phyloP scores from a whole-genome alignment of 257 asterid species.

The Paraleonurus japonicus region DNA sequence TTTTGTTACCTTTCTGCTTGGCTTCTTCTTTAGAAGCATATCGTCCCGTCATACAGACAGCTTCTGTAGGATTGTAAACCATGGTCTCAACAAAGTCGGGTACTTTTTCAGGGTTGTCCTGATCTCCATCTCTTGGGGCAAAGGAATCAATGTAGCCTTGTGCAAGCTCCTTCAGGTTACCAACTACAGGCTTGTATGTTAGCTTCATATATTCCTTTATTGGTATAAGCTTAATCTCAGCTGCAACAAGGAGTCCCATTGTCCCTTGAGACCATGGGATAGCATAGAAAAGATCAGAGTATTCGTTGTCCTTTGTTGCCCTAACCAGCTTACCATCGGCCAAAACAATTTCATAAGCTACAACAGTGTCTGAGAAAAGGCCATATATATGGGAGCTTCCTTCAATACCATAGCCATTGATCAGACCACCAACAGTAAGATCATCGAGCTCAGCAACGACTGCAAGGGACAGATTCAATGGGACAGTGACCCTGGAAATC shows the following conservation, averaged over 20 bases:
- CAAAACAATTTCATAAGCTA: slow-evolving; percentile 81
- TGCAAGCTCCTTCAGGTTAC: slow-evolving; percentile 71
- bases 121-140: slow-evolving; percentile 85
- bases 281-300: slow-evolving; percentile 82
- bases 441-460: slow-evolving; percentile 98
- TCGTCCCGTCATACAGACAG: slow-evolving; percentile 75
- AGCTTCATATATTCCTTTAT: slow-evolving; percentile 87
- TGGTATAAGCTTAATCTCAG: slow-evolving; percentile 93
- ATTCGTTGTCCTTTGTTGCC: slow-evolving; percentile 91
- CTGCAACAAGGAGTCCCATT: slow-evolving; percentile 88
- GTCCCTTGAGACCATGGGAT: slow-evolving; percentile 99
- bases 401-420: slow-evolving; percentile 94
- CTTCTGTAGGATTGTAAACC: slow-evolving; percentile 73
- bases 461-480: slow-evolving; percentile 82
- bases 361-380: slow-evolving; percentile 88
- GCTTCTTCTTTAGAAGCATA: slow-evolving; percentile 94
- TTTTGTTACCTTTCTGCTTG: slow-evolving; percentile 77
- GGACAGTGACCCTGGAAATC: slow-evolving; percentile 79
- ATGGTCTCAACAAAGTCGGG: slow-evolving; percentile 90
- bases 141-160: slow-evolving; percentile 82
- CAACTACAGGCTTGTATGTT: slow-evolving; percentile 80
- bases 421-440: slow-evolving; percentile 92
- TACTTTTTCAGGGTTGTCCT: slow-evolving; percentile 81
- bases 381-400: slow-evolving; percentile 96
- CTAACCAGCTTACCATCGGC: slow-evolving; percentile 82